phyloP scores from a whole-genome alignment of 2,329 filamentous ascomycete genomes.

The Pyricularia pennisetigena region DNA sequence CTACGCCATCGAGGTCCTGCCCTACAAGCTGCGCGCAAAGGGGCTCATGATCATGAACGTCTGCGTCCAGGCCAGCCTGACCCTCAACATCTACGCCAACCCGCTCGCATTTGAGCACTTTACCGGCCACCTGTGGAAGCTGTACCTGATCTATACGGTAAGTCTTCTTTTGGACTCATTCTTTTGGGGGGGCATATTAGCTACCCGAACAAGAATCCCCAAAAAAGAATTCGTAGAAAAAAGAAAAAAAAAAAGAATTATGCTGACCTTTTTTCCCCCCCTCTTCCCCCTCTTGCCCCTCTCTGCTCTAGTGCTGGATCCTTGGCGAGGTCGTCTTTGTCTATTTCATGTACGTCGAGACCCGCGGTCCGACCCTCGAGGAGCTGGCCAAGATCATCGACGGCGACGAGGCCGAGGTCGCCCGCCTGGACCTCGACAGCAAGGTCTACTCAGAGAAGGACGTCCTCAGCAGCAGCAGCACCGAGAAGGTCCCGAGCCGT shows the following conservation, averaged over 20 bases:
- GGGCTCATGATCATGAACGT: slow-evolving; percentile 47
- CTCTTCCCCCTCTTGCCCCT: no score
- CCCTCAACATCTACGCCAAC: slow-evolving; percentile 45
- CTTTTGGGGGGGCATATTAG: no score
- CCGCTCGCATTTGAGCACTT: slow-evolving; percentile 41
- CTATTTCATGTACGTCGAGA: slow-evolving; percentile 50
- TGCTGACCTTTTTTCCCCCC: no score
- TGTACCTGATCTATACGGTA: slow-evolving; percentile 47
- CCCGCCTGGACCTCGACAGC: slow-evolving; percentile 29
- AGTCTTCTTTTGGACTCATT: slow-evolving; percentile 19
- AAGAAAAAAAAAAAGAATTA: background rate
- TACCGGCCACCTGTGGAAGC: slow-evolving; percentile 34
- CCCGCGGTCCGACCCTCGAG: slow-evolving; percentile 53
- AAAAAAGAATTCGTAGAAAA: background rate
- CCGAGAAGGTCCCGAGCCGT: slow-evolving; percentile 1
- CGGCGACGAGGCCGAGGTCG: slow-evolving; percentile 42
- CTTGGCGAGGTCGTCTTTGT: slow-evolving; percentile 43
- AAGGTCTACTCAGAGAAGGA: slow-evolving; percentile 32
- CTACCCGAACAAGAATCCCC: background rate
- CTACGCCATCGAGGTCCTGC: slow-evolving; percentile 41
- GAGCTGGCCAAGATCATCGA: slow-evolving; percentile 60
- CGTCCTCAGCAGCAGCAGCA: slow-evolving; percentile 7
- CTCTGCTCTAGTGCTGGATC: slow-evolving; percentile 34
- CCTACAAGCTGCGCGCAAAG: slow-evolving; percentile 40
- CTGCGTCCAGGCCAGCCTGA: slow-evolving; percentile 41